Conservation (phyloP, 305 asterid species). For the Ilex paraguariensis region DNA sequence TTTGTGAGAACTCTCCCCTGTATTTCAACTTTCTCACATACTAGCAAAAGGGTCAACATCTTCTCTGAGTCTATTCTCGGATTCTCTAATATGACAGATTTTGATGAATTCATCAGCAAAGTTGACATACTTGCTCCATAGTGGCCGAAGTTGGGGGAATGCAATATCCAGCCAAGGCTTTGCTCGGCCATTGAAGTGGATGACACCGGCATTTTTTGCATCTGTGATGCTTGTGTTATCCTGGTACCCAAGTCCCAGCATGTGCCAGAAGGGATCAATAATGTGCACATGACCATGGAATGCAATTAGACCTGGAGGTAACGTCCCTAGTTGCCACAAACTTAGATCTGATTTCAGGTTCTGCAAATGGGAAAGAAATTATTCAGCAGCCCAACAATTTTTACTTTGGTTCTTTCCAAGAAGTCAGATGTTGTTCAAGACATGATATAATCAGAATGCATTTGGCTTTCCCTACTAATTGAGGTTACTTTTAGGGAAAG, state of each 20-base stretch:
- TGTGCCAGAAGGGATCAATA: slow-evolving; percentile 92
- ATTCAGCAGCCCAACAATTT: slow-evolving; percentile 1
- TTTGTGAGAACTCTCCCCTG: slow-evolving; percentile 27
- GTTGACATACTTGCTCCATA: slow-evolving; percentile 77
- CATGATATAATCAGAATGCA: not conserved
- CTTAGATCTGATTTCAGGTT: slow-evolving; percentile 87
- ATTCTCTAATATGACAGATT: slow-evolving; percentile 72
- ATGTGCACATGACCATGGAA: slow-evolving; percentile 72
- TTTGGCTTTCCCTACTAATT: not conserved
- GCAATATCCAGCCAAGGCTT: slow-evolving; percentile 99
- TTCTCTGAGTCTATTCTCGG: slow-evolving; percentile 29
- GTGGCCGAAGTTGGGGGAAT: slow-evolving; percentile 70
- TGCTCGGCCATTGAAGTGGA: slow-evolving; percentile 95
- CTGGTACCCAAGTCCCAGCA: slow-evolving; percentile 93
- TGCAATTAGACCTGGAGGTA: slow-evolving; percentile 93
- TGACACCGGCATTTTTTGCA: slow-evolving; percentile 76
- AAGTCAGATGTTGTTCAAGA: too few relatives aligned
- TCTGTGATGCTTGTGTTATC: slow-evolving; percentile 65
- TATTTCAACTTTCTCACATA: slow-evolving; percentile 32
- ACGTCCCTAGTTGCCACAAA: slow-evolving; percentile 95
- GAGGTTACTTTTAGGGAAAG: too few relatives aligned
- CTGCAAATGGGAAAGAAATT: slow-evolving; percentile 36
- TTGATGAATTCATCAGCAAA: slow-evolving; percentile 76
- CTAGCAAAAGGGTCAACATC: slow-evolving; percentile 27
- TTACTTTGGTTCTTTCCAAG: too few relatives aligned